A percentile compares a stretch with the other conserved stretches of the same genome.
Evolutionary conservation across 2,329 filamentous ascomycete species (phyloP).

Genomic region (Botrytis squamosa): DNA sequence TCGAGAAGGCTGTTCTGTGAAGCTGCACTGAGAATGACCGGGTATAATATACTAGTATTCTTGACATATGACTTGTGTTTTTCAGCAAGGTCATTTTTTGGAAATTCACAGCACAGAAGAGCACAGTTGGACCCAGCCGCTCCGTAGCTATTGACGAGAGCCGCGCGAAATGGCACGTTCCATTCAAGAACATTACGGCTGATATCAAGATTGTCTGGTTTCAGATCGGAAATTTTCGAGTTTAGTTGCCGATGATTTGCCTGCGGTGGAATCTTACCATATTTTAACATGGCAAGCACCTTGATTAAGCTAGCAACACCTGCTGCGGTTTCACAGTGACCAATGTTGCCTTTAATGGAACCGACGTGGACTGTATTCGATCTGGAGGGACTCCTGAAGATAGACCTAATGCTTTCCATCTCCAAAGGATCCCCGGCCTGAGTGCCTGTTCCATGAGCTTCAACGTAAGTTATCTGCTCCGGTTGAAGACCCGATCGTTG

Average conservation of each 20-base stretch:
- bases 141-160: constrained; percentile 33
- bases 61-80: neutral
- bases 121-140: constrained; percentile 30
- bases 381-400: neutral
- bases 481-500: too few relatives aligned
- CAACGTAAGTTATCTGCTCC: too few relatives aligned
- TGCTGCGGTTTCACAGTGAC: constrained; percentile 39
- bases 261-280: constrained; percentile 43
- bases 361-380: neutral
- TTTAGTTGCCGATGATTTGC: constrained; percentile 42
- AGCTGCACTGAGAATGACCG: constrained; percentile 4
- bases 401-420: too few relatives aligned
- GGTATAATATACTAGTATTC: neutral
- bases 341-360: constrained; percentile 41
- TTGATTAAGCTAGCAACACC: constrained; percentile 43
- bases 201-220: constrained; percentile 5
- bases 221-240: constrained; percentile 21
- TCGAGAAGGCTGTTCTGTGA: neutral
- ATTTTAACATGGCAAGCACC: constrained; percentile 42
- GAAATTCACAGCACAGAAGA: constrained; percentile 22
- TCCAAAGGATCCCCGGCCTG: too few relatives aligned
- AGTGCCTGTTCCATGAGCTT: too few relatives aligned
- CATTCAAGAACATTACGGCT: neutral
- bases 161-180: constrained; percentile 9
- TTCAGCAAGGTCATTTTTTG: neutral